Base-by-base conservation (phyloP, 2,329 filamentous ascomycete species). In the Diatrype stigma region DNA sequence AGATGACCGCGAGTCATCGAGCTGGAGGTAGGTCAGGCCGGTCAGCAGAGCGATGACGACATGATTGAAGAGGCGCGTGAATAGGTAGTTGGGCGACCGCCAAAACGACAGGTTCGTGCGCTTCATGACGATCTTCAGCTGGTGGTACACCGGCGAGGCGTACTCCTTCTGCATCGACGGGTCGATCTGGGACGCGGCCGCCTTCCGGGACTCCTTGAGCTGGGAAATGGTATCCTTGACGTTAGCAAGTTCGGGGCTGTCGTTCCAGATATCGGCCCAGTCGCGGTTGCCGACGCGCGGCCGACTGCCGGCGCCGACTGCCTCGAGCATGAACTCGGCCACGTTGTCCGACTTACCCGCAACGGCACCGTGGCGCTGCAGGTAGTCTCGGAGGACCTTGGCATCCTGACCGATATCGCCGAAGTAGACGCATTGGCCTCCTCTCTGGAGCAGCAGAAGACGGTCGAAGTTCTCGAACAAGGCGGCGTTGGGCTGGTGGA, bases 381-480 rank as follows among this genome's bases (percentile, higher is more conserved):
- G 75, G 55, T 86, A 86, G 19, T 80, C 77, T 37, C 90, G 81
- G n/a, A 96, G 73, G 19, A 84, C 74, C 30, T 76, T 72, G 0
- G 89, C 89, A 51, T 94, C 89, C 47, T 83, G 77, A 46, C 90
- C 90, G 42, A 96, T 87, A 52, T 92, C 85, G 19, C 90, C 90
- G 62, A 94, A 93, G 72, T 96, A 96, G 46, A 95, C 89, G 45
- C 87, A 89, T 49, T 85, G 80, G 3, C 90, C 90, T 53, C 90
- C 90, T 38, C 81, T 79, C 68, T 93, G 84, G 2, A 96, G 78
- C 2, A 96, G 77, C 5, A 96, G 73, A 2, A 96, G 78, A 12
- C 90, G 81, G 65, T 96, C 90, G 58, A 96, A 96, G 68, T 91
- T 87, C 67, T 94, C 89, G 60, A 96, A 96, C 0, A 96, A 77